Evolutionary conservation across 768 basidiomycete genomes (phyloP).

Genomic region (Mrakia hoshinonis): DNA sequence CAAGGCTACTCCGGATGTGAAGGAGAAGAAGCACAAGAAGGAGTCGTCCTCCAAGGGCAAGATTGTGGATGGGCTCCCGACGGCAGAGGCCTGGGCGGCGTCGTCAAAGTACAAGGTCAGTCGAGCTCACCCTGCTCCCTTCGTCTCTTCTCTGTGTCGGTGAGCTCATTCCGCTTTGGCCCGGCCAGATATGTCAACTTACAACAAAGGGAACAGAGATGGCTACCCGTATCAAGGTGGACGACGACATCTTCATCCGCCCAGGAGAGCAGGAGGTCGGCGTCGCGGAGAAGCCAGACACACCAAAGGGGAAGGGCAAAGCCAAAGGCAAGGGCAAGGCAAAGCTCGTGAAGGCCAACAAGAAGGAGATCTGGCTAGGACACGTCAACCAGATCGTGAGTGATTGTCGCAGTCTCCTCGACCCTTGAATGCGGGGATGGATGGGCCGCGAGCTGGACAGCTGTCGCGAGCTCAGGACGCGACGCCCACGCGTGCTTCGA

Average conservation of each 20-base stretch:
- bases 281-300: background rate
- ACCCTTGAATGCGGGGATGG: no score
- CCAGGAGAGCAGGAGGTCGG: slow-evolving; percentile 4
- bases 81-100: no score
- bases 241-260: slow-evolving; percentile 23
- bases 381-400: background rate
- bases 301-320: no score
- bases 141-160: background rate
- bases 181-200: background rate
- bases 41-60: no score
- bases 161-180: background rate
- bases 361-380: slow-evolving; percentile 18
- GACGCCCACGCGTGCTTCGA: background rate
- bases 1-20: no score
- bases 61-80: no score
- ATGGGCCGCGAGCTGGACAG: no score
- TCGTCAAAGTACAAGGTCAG: no score
- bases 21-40: no score
- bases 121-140: background rate
- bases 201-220: background rate
- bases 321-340: slow-evolving; percentile 13
- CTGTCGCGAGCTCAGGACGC: no score
- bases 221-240: background rate
- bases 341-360: background rate
- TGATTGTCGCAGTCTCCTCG: background rate